Percentiles rank a stretch among this genome's conserved stretches.
phyloP scores from a whole-genome alignment of 306 rosid species.

The Quercus dentata region DNA sequence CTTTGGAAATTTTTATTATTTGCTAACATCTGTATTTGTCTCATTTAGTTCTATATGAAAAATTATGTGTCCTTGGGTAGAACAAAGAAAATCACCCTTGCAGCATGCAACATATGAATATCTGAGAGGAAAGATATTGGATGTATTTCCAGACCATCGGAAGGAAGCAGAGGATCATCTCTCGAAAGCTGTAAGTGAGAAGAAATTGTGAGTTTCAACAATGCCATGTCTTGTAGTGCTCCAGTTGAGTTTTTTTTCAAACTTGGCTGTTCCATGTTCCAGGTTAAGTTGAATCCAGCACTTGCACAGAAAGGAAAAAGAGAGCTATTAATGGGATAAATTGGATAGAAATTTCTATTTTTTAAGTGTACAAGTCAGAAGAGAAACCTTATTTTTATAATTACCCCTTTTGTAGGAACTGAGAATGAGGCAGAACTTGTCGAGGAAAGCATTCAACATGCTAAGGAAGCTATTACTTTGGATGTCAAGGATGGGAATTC shows the following conservation, averaged over 20 bases:
- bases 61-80: conserved; percentile 27
- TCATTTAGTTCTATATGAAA: neutral
- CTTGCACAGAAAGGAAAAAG: conserved; percentile 24
- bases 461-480: conserved; percentile 83
- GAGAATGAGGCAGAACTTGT: conserved; percentile 81
- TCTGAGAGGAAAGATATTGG: conserved; percentile 80
- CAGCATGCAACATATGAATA: conserved; percentile 75
- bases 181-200: conserved; percentile 79
- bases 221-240: conserved; percentile 8
- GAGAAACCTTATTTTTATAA: conserved; percentile 1
- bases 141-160: conserved; percentile 72
- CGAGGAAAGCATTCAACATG: conserved; percentile 93
- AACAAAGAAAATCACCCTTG: conserved; percentile 57
- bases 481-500: conserved; percentile 94
- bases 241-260: conserved; percentile 22
- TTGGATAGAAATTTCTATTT: neutral
- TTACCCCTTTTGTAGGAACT: conserved; percentile 43
- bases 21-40: neutral
- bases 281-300: conserved; percentile 95
- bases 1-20: neutral
- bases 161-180: conserved; percentile 88
- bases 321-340: neutral
- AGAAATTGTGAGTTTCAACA: conserved; percentile 17
- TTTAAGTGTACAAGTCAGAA: neutral
- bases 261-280: conserved; percentile 29